Base-by-base conservation (phyloP, 306 rosid species). In the Heteromeles arbutifolia region DNA sequence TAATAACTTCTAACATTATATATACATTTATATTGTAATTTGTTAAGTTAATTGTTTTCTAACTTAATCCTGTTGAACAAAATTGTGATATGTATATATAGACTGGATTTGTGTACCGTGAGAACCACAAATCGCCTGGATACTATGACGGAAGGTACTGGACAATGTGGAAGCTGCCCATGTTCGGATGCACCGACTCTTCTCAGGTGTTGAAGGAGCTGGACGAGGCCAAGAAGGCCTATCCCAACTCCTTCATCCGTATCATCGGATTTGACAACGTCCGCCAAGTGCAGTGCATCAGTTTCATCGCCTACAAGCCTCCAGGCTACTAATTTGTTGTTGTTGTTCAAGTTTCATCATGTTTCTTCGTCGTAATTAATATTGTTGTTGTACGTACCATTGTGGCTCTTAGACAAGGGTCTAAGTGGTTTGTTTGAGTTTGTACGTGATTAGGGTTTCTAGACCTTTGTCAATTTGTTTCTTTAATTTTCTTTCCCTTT, bases 81-180 rank as follows among this genome's bases (percentile, higher is more conserved):
- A 34, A 34, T 58, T 69, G 74, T 17, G 6, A 32, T 62, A 41
- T 15, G 15, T 2, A n/a, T 65, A 17, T 78, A 17, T 28, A 88
- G 93, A 2, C 73, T 0, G 83, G 86, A 2, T 87, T 76, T 3
- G 87, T 82, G 28, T 74, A 84, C 88, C 96, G 96, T 78, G 85
- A 84, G 85, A 0, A 92, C 89, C 0, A 87, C 85, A 66, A 0
- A 3, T 85, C 93, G 12, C 93, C 97, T 0, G 92, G 96, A 29
- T 92, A 92, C 90, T 90, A 90, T 11, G 97, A 90, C 39, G 96
- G 97, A 50, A 76, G 93, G 0, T 85, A 82, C 85, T 92, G 97
- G 93, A 84, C 88, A 19, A 92, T 92, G 97, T 92, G 97, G 96
- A 92, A 88, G 87, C 77, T 92, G 25, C 96, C 97, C 25, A 81